Conservation (phyloP, 1,284 basidiomycete genomes). For the Leucoagaricus sp. region DNA sequence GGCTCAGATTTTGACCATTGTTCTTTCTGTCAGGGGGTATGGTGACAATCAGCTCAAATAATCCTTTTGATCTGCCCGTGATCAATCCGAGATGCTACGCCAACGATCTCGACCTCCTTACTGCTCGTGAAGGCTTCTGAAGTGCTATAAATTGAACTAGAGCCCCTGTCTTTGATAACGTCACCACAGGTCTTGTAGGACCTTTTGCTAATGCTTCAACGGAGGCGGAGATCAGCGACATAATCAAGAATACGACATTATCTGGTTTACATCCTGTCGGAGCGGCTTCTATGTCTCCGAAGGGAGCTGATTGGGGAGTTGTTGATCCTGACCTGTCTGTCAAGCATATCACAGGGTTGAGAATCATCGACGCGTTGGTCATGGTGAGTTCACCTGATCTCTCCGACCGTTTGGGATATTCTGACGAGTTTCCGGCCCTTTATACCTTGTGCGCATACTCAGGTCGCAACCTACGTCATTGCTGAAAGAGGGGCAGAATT, state of each 20-base stretch:
- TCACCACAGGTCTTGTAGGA: constrained; percentile 22
- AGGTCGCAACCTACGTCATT: background rate
- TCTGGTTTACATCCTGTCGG: background rate
- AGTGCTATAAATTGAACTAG: constrained; percentile 28
- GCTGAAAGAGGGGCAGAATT: constrained; percentile 1
- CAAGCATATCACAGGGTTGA: background rate
- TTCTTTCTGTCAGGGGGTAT: constrained; percentile 38
- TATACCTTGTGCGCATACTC: background rate
- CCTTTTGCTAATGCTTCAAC: constrained; percentile 15
- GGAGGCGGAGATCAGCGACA: constrained; percentile 7
- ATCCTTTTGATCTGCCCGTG: constrained; percentile 34
- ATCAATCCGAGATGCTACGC: constrained; percentile 33
- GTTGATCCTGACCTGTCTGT: background rate
- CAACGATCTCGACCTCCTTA: constrained; percentile 14
- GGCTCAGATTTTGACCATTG: too few relatives aligned
- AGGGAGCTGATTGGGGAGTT: background rate
- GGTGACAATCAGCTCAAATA: constrained; percentile 28
- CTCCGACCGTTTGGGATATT: background rate
- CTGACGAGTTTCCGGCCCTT: background rate
- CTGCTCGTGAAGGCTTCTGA: constrained; percentile 22
- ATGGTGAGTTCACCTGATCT: background rate
- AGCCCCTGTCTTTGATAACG: constrained; percentile 33
- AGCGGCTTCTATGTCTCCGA: background rate
- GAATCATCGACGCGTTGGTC: background rate
- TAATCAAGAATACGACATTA: background rate